Evolutionary conservation across 2,329 filamentous ascomycete species (phyloP), one percentile per base, ranked within the genome.

Genomic region (Diplocarpon rosae): DNA sequence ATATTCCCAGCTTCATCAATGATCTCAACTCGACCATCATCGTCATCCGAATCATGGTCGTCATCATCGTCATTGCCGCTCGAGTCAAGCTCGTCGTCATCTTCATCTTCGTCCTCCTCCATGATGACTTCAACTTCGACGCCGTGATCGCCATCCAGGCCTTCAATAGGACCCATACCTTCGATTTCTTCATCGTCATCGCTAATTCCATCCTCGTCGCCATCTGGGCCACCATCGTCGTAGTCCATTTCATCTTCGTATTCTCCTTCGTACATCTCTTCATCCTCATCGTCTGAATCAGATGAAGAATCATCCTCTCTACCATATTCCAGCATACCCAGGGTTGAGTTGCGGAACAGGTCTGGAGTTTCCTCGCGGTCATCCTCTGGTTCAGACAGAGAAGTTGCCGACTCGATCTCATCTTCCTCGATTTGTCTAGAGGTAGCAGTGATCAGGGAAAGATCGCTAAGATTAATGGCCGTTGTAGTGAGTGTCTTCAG

Each of bases 351-450:
- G 42, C 93, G 84, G 68, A 95, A 96, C 15, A 98, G 73, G 65
- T 98, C 92, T 27, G 93, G 92, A 5, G 93, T 98, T 62, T 96
- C 92, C 63, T 95, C 88, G 36, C 88, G 81, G 45, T 86, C 82
- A 49, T 89, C 85, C 33, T 89, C 85, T 40, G 88, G 70, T 51
- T 95, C 89, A 10, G 90, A 95, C 17, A 94, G 77, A 1, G 90
- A 95, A 4, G 88, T 93, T 2, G 84, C 79, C 10, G 86, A 92
- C 1, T 81, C 81, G 37, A 95, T 85, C 37, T 95, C 89, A 51
- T 95, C 89, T 38, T 94, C 89, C 20, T 85, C 81, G 15, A 78
- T 78, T 37, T 81, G 80, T 5, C 80, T 76, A 10, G 80, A 73
- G 8, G 75, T 69, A 1, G 72, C 71, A 12, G 80, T 80, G 31